These are phyloP conservation scores for Aspergillus amoenus DNA, from an alignment of 2,329 filamentous ascomycete genomes.

Conservation along the genomic window DNA sequence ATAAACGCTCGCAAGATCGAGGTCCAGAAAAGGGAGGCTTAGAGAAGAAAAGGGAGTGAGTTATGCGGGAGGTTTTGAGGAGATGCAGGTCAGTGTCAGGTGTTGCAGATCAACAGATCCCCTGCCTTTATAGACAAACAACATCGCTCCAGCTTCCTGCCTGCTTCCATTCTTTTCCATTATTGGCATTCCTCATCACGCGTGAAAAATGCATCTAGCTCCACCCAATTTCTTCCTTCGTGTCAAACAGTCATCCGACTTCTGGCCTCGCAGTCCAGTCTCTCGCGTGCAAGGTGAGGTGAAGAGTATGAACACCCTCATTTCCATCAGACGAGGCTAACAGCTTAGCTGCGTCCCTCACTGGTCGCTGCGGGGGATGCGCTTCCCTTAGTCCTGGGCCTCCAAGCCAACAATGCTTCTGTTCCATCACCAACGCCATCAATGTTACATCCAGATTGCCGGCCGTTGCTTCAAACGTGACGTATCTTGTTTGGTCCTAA, in stretches of 20 bases:
- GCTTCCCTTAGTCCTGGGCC: constrained; percentile 3
- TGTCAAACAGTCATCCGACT: not conserved
- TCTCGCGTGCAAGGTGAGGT: not conserved
- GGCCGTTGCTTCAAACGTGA: not conserved
- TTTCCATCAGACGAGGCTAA: constrained; percentile 1
- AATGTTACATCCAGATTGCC: constrained; percentile 12
- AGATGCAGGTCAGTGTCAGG: constrained; percentile 1
- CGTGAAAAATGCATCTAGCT: not conserved
- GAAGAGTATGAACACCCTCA: not conserved
- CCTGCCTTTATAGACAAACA: constrained; percentile 5
- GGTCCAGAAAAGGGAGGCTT: not conserved
- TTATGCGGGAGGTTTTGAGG: not conserved
- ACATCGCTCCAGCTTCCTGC: not conserved
- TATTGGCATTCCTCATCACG: not conserved
- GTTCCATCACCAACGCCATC: constrained; percentile 11
- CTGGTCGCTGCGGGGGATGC: not conserved
- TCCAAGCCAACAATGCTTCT: constrained; percentile 13
- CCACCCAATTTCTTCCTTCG: not conserved
- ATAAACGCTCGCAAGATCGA: not conserved
- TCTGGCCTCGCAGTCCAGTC: not conserved
- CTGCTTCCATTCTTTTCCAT: not conserved
- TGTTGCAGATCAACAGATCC: constrained; percentile 8
- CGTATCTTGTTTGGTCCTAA: not conserved
- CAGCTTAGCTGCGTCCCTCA: not conserved
- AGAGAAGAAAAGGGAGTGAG: not conserved